phyloP scores from a whole-genome alignment of 768 basidiomycete genomes.

The Candolleomyces efflorescens region DNA sequence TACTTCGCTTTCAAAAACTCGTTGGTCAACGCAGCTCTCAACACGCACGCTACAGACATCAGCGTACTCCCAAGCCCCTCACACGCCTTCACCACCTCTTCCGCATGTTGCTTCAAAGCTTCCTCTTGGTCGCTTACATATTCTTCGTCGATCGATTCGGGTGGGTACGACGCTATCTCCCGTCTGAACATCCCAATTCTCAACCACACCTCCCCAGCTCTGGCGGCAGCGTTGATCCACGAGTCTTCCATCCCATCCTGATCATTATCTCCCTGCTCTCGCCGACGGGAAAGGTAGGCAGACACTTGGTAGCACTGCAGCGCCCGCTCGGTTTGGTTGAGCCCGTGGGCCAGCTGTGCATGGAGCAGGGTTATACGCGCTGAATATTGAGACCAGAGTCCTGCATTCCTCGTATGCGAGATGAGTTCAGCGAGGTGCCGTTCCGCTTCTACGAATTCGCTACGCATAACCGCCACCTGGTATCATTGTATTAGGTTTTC shows the following conservation, averaged over 20 bases:
- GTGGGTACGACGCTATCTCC: neutral
- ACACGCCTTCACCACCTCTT: conserved; percentile 40
- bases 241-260: conserved; percentile 25
- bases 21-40: conserved; percentile 47
- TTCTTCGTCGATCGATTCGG: neutral
- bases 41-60: conserved; percentile 48
- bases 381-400: conserved; percentile 53
- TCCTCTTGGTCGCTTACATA: conserved; percentile 13
- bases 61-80: conserved; percentile 50
- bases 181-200: conserved; percentile 21
- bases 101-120: conserved; percentile 27
- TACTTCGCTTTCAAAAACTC: conserved; percentile 66
- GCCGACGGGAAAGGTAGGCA: conserved; percentile 35
- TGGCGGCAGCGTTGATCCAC: conserved; percentile 29
- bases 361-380: conserved; percentile 64
- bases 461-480: conserved; percentile 65
- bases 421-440: conserved; percentile 35
- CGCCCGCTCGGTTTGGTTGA: conserved; percentile 50
- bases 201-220: conserved; percentile 31
- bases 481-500: neutral
- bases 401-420: conserved; percentile 55
- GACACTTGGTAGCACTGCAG: conserved; percentile 61
- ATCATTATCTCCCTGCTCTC: neutral
- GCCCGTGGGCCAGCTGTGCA: conserved; percentile 71
- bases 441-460: conserved; percentile 63